Evolutionary conservation across 1,284 basidiomycete species (phyloP), one percentile per base, ranked within the genome.

Genomic region (Ceratobasidium sp.): DNA sequence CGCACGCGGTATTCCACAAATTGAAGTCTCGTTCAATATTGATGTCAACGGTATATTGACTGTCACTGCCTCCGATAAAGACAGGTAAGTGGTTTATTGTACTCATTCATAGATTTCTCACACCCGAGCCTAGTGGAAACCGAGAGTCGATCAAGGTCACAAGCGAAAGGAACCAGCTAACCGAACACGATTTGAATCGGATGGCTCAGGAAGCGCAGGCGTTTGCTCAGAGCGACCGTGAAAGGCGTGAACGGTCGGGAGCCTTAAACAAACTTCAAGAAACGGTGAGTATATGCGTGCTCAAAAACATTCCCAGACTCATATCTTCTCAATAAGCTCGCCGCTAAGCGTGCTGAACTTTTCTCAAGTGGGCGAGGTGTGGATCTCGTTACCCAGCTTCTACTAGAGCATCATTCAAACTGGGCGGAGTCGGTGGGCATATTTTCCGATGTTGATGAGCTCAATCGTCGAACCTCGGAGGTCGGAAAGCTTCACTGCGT

Each of bases 1-100:
- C 66, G 97, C 97, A 81, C 96, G 97, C 89, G 97, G 97, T 90
- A 96, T 98, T 82, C 96, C 97, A 83, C 97, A 99, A 85, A 91
- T 99, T 83, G 46, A 48, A 48, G 46, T 48, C 17, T 2, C 46
- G 10, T 48, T 48, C 17, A 7, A 48, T 17, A 48, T 48, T 17
- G 46, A 48, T 48, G 46, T 48, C 17, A 48, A 48, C 46, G 46
- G 46, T 48, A 48, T 48, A 12, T 48, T 48, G 46, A 48, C 46
- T 12, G 46, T 48, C 17, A 48, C 46, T 48, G 46, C 46, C 12
- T 48, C 12, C 17, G 46, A 48, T 17, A 48, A 48, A 48, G 46
- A 48, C 46, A 48, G 46, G 46, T 48, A 48, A 48, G 46, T 48
- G 17, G 46, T 48, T 48, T 17, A 12, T 48, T 48, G 12, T 17